Base-by-base conservation (phyloP, 176 grass and related monocot species). In the Bolboschoenus planiculmis region DNA sequence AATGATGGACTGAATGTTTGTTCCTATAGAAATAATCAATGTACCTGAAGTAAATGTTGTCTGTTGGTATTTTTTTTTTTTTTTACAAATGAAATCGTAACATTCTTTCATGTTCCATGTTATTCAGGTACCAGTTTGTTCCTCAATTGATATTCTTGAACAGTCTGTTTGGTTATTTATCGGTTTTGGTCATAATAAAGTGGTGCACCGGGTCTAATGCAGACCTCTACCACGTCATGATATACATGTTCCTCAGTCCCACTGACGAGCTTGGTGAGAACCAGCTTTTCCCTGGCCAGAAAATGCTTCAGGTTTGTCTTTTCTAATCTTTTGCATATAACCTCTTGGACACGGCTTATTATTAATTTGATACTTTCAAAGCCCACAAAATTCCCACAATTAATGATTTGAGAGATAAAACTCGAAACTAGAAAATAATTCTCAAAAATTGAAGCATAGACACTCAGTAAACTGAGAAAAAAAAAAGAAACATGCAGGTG, bases 221-320 rank as follows among this genome's bases (percentile, higher is more conserved):
- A 59, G 91, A 95, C 80, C 74, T 99, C 23, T 99, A 99, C 86
- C 96, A 95, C 73, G 89, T 93, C 76, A 99, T 99, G 97, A 99
- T 99, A 72, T 96, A 96, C 67, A 99, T 99, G 97, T 99, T 99
- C 80, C 91, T 99, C 24, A 91, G 91, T 83, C 92, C 96, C 85
- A 91, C 89, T 55, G 96, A 91, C 21, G 89, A 93, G 1, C 71
- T 99, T 61, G 96, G 89, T 78, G 96, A 99, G 84, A 99, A 99
- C 80, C 87, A 99, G 71, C 84, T 99, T 72, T 99, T 99, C 90
- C 85, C 76, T 84, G 86, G 91, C 57, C 96, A 99, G 83, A 95
- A 95, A 88, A 84, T 20, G 72, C 35, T 99, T 55, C 92, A 98
- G 95, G 95, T 98, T 37, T 84, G 81, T 73, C 46, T 64, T 70